A percentile compares a stretch with the other conserved stretches of the same genome.
Evolutionary conservation across 305 asterid genomes (phyloP).

Genomic region (Petunia hybrid): DNA sequence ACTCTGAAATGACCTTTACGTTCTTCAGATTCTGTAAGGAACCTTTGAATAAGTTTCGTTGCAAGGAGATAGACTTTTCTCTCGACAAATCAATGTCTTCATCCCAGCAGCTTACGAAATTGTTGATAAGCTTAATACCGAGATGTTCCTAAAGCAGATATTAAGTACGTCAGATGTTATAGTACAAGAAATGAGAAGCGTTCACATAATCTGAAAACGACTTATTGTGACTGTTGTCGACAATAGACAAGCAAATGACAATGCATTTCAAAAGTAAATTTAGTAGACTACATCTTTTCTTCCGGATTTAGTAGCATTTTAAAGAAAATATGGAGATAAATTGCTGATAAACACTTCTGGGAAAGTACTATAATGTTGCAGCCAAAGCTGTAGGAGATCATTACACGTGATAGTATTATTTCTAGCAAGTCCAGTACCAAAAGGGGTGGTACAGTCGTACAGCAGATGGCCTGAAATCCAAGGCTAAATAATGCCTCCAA

Average conservation of each 20-base stretch:
- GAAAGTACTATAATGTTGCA: background rate
- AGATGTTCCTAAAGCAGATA: background rate
- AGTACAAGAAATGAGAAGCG: background rate
- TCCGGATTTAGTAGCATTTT: background rate
- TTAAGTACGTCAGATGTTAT: background rate
- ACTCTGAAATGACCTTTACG: background rate
- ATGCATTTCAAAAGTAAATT: background rate
- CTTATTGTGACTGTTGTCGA: background rate
- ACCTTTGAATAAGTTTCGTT: slow-evolving; percentile 7
- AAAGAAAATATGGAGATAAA: too few species aligned
- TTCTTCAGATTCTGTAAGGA: slow-evolving; percentile 25
- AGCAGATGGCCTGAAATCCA: background rate
- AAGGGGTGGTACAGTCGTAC: background rate
- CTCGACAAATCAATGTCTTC: background rate
- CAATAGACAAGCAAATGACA: slow-evolving; percentile 14
- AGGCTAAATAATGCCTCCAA: background rate
- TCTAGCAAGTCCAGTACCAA: slow-evolving; percentile 17
- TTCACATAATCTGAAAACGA: background rate
- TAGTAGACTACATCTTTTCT: background rate
- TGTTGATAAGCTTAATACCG: background rate
- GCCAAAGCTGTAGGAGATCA: background rate
- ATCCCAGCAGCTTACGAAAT: background rate
- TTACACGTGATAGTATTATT: background rate
- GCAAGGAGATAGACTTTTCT: background rate
- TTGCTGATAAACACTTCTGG: too few species aligned